phyloP scores from a whole-genome alignment of 345 rosid species.

The Trapa bicornis region DNA sequence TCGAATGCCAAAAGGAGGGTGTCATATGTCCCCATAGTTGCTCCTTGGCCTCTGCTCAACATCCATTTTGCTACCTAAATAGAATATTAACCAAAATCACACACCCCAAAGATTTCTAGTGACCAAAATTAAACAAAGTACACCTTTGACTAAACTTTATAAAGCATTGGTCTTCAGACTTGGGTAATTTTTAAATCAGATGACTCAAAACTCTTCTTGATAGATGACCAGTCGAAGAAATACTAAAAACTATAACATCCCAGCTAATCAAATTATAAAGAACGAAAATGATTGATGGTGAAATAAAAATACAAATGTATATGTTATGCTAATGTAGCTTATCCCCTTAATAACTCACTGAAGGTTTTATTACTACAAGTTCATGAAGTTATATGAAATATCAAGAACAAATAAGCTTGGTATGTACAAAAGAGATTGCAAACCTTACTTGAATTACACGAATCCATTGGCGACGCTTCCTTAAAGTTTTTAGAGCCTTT shows the following conservation, averaged over 20 bases:
- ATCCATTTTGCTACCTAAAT: slow-evolving; percentile 89
- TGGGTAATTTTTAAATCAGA: neutral
- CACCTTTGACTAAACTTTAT: neutral
- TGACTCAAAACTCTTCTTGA: neutral
- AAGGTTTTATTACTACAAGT: neutral
- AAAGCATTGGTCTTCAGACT: neutral
- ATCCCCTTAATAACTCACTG: neutral
- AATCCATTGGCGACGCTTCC: slow-evolving; percentile 58
- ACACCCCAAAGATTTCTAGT: neutral
- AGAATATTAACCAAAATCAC: neutral
- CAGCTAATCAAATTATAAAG: neutral
- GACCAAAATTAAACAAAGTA: neutral
- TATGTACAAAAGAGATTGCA: neutral
- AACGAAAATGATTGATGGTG: neutral
- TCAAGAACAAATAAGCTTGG: neutral
- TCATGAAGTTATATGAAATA: neutral
- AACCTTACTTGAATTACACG: slow-evolving; percentile 73
- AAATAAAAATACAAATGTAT: neutral
- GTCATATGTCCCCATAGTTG: slow-evolving; percentile 79
- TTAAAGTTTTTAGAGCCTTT: slow-evolving; percentile 52
- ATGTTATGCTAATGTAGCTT: neutral
- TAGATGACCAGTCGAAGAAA: neutral
- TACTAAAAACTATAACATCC: neutral
- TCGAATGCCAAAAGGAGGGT: slow-evolving; percentile 73
- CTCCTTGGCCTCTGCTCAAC: slow-evolving; percentile 91